These are phyloP conservation scores for Corylus avellana DNA, from an alignment of 306 rosid species.

Conservation along the genomic window DNA sequence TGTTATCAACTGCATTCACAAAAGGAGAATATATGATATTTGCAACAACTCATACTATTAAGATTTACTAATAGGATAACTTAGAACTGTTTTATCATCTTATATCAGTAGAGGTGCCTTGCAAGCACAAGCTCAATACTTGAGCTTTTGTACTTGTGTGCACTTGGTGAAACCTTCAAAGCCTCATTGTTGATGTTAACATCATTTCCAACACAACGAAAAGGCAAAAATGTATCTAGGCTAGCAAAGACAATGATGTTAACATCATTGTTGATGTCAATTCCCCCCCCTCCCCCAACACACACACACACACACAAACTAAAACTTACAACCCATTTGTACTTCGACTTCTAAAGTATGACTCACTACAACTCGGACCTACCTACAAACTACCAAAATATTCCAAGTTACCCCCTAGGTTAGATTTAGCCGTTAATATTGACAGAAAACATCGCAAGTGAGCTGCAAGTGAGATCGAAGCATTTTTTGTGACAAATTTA, in stretches of 20 bases:
- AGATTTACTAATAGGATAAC: neutral
- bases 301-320: too few relatives aligned
- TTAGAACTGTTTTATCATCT: neutral
- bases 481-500: too few relatives aligned
- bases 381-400: too few relatives aligned
- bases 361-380: too few relatives aligned
- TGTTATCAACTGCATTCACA: constrained; percentile 24
- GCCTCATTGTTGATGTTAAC: neutral
- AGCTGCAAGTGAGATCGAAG: too few relatives aligned
- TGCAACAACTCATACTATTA: constrained; percentile 1
- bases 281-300: too few relatives aligned
- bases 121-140: neutral
- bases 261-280: too few relatives aligned
- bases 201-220: neutral
- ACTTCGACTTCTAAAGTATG: too few relatives aligned
- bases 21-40: constrained; percentile 3
- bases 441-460: too few relatives aligned
- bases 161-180: neutral
- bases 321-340: too few relatives aligned
- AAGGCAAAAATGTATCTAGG: neutral
- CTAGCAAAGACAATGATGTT: neutral
- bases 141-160: neutral
- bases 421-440: too few relatives aligned
- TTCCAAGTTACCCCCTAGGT: too few relatives aligned
- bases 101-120: neutral